Percentiles rank a stretch among this genome's conserved stretches.
phyloP scores from a whole-genome alignment of 345 rosid genomes.

The Cardamine chenopodiifolia region DNA sequence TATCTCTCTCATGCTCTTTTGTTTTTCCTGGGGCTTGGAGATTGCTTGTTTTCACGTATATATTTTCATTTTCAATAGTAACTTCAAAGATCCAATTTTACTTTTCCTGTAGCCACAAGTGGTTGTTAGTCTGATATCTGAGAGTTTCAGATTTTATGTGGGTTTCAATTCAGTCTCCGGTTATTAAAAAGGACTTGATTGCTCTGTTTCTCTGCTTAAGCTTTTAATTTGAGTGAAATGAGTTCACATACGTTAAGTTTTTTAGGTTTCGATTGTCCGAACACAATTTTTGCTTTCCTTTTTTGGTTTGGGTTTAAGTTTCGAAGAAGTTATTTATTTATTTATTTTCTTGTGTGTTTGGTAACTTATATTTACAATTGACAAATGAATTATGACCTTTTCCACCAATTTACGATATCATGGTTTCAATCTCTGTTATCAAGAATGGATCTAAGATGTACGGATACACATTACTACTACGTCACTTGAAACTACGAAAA shows the following conservation, averaged over 20 bases:
- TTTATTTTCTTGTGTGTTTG: no score
- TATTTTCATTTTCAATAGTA: conserved; percentile 6
- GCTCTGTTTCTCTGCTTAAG: neutral
- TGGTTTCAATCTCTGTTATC: no score
- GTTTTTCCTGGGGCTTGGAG: conserved; percentile 31
- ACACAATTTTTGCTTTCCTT: no score
- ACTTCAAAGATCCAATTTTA: neutral
- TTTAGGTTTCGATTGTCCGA: no score
- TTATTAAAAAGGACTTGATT: neutral
- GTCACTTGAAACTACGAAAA: no score
- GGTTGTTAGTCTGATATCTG: conserved; percentile 10
- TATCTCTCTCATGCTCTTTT: conserved; percentile 21
- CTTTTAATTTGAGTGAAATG: neutral
- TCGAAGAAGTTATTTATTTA: no score
- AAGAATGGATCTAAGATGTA: no score
- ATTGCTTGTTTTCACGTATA: conserved; percentile 19
- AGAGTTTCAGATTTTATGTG: neutral
- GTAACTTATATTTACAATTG: no score
- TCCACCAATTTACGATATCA: no score
- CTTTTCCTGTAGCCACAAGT: conserved; percentile 20
- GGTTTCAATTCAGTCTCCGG: neutral
- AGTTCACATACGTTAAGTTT: neutral
- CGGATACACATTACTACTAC: no score
- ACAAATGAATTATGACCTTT: no score
- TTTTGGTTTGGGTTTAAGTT: no score